Evolutionary conservation across 2,329 filamentous ascomycete species (phyloP).

Genomic region (Fusarium azukiicola): DNA sequence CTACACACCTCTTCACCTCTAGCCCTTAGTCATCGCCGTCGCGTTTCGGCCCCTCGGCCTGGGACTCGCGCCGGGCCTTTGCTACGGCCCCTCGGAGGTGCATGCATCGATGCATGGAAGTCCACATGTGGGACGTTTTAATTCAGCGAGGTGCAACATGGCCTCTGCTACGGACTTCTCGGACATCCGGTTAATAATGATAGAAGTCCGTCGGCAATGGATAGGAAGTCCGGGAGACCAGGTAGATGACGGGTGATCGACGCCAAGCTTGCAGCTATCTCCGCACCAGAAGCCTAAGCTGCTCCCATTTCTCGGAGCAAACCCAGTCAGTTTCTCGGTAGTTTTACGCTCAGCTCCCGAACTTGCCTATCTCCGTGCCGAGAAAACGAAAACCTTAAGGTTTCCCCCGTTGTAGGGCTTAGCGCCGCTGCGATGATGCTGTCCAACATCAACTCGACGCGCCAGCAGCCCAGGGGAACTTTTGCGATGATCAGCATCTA

Average conservation of each 20-base stretch:
- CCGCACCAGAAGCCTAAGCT: neutral
- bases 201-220: neutral
- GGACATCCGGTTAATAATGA: constrained; percentile 17
- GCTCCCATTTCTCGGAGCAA: neutral
- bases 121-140: constrained; percentile 8
- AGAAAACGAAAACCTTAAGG: constrained; percentile 2
- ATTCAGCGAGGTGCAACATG: constrained; percentile 16
- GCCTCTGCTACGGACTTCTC: constrained; percentile 4
- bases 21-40: constrained; percentile 7
- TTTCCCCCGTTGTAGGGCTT: constrained; percentile 7
- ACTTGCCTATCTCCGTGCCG: neutral
- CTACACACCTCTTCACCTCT: neutral
- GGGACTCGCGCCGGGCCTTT: constrained; percentile 8
- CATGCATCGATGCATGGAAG: constrained; percentile 11
- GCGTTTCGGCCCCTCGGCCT: constrained; percentile 38
- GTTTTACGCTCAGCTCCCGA: neutral
- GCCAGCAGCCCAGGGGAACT: constrained; percentile 6
- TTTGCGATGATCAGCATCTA: constrained; percentile 11
- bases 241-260: neutral
- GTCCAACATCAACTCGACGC: neutral
- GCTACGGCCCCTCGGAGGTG: constrained; percentile 34
- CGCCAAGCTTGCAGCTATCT: neutral
- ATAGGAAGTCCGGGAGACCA: neutral
- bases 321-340: neutral
- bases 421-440: neutral